Base-by-base conservation (phyloP, 192 early-diverging fungal species). In the Entrophospora sp. region DNA sequence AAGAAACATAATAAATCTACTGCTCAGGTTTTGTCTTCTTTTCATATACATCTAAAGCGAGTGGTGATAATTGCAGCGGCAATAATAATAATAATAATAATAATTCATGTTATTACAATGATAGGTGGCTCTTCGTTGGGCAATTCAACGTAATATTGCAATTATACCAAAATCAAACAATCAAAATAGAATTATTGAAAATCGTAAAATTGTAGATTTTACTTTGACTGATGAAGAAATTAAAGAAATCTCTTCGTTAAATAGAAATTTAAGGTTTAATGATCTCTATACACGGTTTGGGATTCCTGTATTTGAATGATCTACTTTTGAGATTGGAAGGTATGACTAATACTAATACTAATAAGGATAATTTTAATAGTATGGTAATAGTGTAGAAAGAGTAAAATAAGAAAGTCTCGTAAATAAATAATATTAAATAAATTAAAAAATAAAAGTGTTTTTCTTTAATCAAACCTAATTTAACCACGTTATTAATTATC, bases 161-260 rank as follows among this genome's bases (percentile, higher is more conserved):
- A 85, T 87, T 36, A 83, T 90, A 66, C 89, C 89, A 43, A 90
- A 90, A 73, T 82, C 81, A 27, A 71, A 74, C 16, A 74, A 83
- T 37, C 63, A 69, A 0, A 66, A 64, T 0, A 77, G 87, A 37
- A 77, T 88, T 57, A 68, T 72, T 40, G 56, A 71, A 53, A 90
- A 90, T 72, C 73, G 71, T 16, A 72, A 84, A 31, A 63, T 80
- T 48, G 72, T 81, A 25, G 40, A 57, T 18, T 80, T 86, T 52
- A 58, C 46, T 14, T 57, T 82, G 10, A 61, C 78, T 5, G 48
- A 66, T 1, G 71, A 80, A 9, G 85, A 87, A 44, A 69, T 83
- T 31, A 44, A 72, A 48, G 51, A 48, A 27, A 72, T 88, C 63
- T 70, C 71, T 35, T 18, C 55, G 18, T 67, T 88, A 40, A 70